Evolutionary conservation across 345 rosid genomes (phyloP).

Genomic region (Excoecaria cochinchinensis): DNA sequence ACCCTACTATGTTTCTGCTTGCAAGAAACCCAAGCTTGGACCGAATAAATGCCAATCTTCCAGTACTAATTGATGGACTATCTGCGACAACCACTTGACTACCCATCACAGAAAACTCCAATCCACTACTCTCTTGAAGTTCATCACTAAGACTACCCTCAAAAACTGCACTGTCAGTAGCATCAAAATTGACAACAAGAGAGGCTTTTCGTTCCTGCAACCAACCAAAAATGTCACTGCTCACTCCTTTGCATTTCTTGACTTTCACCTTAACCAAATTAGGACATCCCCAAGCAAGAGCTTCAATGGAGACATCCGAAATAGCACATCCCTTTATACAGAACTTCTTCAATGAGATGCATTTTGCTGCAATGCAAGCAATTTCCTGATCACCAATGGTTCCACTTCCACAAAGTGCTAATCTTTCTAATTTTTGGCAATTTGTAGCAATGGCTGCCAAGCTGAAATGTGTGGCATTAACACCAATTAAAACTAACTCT

Average conservation of each 20-base stretch:
- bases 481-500: constrained; percentile 81
- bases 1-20: constrained; percentile 49
- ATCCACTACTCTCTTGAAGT: constrained; percentile 41
- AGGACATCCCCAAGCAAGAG: constrained; percentile 76
- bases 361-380: constrained; percentile 65
- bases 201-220: constrained; percentile 50
- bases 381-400: constrained; percentile 69
- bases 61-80: constrained; percentile 37
- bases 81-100: constrained; percentile 35
- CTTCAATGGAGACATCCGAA: constrained; percentile 62
- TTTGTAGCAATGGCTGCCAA: constrained; percentile 48
- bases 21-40: constrained; percentile 57
- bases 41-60: constrained; percentile 51
- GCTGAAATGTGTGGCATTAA: constrained; percentile 60
- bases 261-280: constrained; percentile 76
- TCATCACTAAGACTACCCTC: constrained; percentile 40
- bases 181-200: constrained; percentile 62
- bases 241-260: constrained; percentile 73
- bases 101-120: constrained; percentile 29
- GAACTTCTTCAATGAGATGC: constrained; percentile 63
- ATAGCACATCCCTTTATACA: constrained; percentile 78
- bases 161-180: constrained; percentile 35
- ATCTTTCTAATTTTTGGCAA: constrained; percentile 62
- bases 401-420: constrained; percentile 75
- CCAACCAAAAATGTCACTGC: constrained; percentile 53